phyloP scores from a whole-genome alignment of 176 grass and related monocot species.

The Phoenix roebelenii region DNA sequence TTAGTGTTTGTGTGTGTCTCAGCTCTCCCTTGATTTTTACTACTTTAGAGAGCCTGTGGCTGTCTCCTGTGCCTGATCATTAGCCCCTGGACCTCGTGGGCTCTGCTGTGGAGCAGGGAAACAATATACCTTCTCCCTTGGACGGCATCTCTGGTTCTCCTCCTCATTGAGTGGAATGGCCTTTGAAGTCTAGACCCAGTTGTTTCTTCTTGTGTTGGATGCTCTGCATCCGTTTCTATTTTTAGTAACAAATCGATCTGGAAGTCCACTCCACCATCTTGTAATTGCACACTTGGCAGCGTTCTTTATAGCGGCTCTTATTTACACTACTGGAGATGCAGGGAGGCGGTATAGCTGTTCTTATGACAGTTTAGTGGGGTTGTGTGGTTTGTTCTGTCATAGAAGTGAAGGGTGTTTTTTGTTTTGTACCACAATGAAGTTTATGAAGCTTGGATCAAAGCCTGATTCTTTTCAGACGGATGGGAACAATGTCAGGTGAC shows the following conservation, averaged over 20 bases:
- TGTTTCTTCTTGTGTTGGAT: slow-evolving; percentile 10
- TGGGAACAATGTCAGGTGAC: slow-evolving; percentile 71
- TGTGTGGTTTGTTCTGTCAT: slow-evolving; percentile 1
- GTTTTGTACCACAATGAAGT: slow-evolving; percentile 67
- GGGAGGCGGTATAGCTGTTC: slow-evolving; percentile 11
- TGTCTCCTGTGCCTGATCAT: slow-evolving; percentile 11
- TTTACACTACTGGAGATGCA: slow-evolving; percentile 11
- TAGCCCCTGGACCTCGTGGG: not conserved
- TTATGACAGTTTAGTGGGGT: not conserved
- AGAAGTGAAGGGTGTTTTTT: not conserved
- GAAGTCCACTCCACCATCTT: slow-evolving; percentile 10
- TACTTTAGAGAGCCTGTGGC: not conserved
- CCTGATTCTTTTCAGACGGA: slow-evolving; percentile 84
- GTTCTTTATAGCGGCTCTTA: slow-evolving; percentile 16
- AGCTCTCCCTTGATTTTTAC: slow-evolving; percentile 6
- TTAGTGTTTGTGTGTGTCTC: slow-evolving; percentile 10
- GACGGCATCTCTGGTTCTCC: slow-evolving; percentile 32
- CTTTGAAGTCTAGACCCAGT: slow-evolving; percentile 30
- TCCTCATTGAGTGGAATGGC: not conserved
- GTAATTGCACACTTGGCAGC: slow-evolving; percentile 10
- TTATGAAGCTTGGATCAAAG: slow-evolving; percentile 98
- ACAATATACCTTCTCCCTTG: slow-evolving; percentile 3
- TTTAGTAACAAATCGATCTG: slow-evolving; percentile 9
- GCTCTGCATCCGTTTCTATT: slow-evolving; percentile 18
- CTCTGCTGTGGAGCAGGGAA: not conserved